A percentile compares a stretch with the other conserved stretches of the same genome.
phyloP scores from a whole-genome alignment of 2,329 filamentous ascomycete genomes.

The Pyrenophora graminea region DNA sequence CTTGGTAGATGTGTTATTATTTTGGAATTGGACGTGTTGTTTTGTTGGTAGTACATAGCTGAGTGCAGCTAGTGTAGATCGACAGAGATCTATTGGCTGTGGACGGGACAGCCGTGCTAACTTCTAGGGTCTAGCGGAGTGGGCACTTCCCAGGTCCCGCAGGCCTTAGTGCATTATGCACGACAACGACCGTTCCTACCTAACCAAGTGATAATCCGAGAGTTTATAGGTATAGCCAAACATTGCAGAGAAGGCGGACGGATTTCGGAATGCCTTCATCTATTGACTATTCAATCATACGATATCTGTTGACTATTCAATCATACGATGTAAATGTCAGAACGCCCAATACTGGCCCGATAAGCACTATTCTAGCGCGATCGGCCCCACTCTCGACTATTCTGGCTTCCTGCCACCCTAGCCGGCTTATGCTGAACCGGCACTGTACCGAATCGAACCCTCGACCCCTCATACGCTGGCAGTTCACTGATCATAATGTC shows the following conservation, averaged over 20 bases:
- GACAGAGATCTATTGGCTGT: background rate
- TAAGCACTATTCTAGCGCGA: too few relatives aligned
- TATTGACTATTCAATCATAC: background rate
- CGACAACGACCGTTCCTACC: background rate
- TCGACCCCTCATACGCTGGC: too few relatives aligned
- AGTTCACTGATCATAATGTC: too few relatives aligned
- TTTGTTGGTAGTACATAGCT: background rate
- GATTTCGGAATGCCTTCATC: background rate
- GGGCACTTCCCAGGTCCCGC: background rate
- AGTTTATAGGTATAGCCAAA: background rate
- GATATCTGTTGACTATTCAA: background rate
- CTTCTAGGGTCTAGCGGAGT: background rate
- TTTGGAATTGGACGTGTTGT: background rate
- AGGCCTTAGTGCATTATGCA: constrained; percentile 2
- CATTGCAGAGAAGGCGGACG: background rate
- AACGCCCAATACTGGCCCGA: too few relatives aligned
- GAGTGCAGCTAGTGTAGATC: background rate
- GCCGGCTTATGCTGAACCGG: too few relatives aligned
- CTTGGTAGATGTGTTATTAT: too few relatives aligned
- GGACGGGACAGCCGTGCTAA: background rate
- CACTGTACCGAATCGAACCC: too few relatives aligned
- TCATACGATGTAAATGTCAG: too few relatives aligned
- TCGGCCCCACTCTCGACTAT: too few relatives aligned
- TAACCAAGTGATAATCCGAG: background rate
- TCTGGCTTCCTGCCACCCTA: too few relatives aligned